These are phyloP conservation scores for Phtheirospermum japonicum DNA, from an alignment of 257 asterid species.

Conservation along the genomic window DNA sequence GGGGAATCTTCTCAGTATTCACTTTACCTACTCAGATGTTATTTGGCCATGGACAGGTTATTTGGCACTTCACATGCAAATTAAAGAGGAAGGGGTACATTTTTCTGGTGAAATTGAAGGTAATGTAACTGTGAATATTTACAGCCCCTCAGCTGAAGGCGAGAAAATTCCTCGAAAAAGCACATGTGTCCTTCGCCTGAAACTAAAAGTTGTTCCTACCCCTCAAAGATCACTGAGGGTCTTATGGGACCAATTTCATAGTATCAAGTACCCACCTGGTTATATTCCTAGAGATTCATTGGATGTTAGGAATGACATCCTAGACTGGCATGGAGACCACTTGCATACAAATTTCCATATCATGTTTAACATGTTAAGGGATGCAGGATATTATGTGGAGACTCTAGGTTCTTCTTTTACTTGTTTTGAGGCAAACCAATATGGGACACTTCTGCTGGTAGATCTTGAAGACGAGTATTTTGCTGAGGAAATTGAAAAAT, in stretches of 20 bases:
- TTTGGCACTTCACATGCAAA: slow-evolving; percentile 92
- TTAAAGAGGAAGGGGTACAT: slow-evolving; percentile 85
- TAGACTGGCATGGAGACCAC: slow-evolving; percentile 99
- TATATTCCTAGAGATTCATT: slow-evolving; percentile 97
- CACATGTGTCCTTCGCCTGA: slow-evolving; percentile 70
- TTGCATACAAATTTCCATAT: slow-evolving; percentile 94
- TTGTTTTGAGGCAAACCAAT: slow-evolving; percentile 90
- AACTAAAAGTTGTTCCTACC: slow-evolving; percentile 78
- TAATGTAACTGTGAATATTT: slow-evolving; percentile 68
- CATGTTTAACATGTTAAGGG: slow-evolving; percentile 92
- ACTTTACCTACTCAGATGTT: slow-evolving; percentile 80
- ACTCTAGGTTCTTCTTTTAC: slow-evolving; percentile 97
- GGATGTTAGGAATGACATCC: slow-evolving; percentile 95
- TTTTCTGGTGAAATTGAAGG: slow-evolving; percentile 95
- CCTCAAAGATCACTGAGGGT: slow-evolving; percentile 84
- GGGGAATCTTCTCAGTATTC: slow-evolving; percentile 88
- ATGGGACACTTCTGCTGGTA: slow-evolving; percentile 90
- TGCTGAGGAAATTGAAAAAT: slow-evolving; percentile 69
- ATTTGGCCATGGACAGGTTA: slow-evolving; percentile 99
- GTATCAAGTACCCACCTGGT: slow-evolving; percentile 96
- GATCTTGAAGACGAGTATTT: slow-evolving; percentile 98
- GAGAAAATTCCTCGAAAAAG: slow-evolving; percentile 59
- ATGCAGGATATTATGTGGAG: slow-evolving; percentile 91
- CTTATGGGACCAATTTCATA: slow-evolving; percentile 98
- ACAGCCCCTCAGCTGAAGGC: slow-evolving; percentile 79